Percentiles rank a stretch among this genome's conserved stretches.
Conservation (phyloP, 2,329 filamentous ascomycete species). For the Colletotrichum sp. region DNA sequence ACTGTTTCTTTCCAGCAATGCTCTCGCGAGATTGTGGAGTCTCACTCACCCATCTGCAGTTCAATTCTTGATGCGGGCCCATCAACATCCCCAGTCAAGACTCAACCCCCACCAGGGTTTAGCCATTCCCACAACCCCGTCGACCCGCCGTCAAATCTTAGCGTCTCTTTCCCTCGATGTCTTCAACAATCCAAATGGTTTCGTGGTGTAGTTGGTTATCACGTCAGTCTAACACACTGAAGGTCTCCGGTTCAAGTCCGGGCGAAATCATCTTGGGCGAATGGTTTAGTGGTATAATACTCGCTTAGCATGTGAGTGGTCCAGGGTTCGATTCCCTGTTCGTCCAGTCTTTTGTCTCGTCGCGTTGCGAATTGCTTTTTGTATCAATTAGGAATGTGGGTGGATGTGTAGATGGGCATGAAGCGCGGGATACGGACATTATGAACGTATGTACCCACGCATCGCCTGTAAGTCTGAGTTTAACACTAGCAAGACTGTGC, state of each 20-base stretch:
- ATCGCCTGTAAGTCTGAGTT: background rate
- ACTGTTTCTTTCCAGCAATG: background rate
- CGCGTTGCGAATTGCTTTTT: background rate
- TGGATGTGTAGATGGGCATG: background rate
- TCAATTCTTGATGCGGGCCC: background rate
- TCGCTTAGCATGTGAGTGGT: constrained; percentile 22
- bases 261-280: constrained; percentile 16
- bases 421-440: rapidly evolving
- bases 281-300: constrained; percentile 22
- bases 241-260: constrained; percentile 22
- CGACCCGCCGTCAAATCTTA: background rate
- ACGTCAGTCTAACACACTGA: constrained; percentile 49
- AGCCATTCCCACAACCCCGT: background rate
- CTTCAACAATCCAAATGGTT: background rate
- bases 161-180: rapidly evolving
- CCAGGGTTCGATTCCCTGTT: constrained; percentile 20
- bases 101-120: background rate
- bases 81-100: background rate
- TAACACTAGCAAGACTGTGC: background rate
- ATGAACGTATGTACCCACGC: background rate
- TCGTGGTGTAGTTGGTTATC: constrained; percentile 49
- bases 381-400: rapidly evolving
- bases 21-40: background rate
- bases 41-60: background rate
- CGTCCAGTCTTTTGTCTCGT: background rate